Base-by-base conservation (phyloP, 495 filamentous ascomycete species). In the Polyplosphaeria fusca region DNA sequence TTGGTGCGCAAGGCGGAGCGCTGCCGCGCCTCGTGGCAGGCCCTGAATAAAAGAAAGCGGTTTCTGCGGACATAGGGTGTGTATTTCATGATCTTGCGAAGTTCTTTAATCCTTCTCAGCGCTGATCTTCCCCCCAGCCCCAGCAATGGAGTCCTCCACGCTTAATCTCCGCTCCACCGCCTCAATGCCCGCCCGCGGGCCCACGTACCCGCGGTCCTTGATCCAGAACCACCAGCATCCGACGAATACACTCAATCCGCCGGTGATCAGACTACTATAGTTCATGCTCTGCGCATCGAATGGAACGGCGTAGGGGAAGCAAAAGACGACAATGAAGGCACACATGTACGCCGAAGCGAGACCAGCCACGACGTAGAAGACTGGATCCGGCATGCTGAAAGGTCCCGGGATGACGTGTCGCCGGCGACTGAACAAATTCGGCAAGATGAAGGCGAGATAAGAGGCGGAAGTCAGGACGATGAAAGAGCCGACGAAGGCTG, bases 401-500 rank as follows among this genome's bases (percentile, higher is more conserved):
- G 79, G 80, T 0, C 87, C 89, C 0, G 77, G 76, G 9, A 78
- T 75, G 39, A 92, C 81, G 14, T 82, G 78, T 19, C 77, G 74
- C 1, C 89, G 77, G 0, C 82, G 72, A 0, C 82, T 84, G 16
- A 89, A 64, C 5, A 93, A 59, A 64, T 93, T 85, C 0, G 87
- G 86, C 30, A 85, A 75, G 62, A 95, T 88, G 14, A 88, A 86
- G 46, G 84, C 79, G 37, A 86, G 78, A 61, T 93, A 95, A 0
- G 85, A 89, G 2, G 83, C 68, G 2, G 83, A 86, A 23, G 82
- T 82, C 13, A 92, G 76, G 53, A 90, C 81, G 62, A 91, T 82
- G 67, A 89, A 92, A 0, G 78, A 83, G 1, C 85, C 86, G 1
- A 88, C 82, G 4, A 93, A 79, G 53, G 86, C 86, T 32, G 77